A percentile compares a stretch with the other conserved stretches of the same genome.
These are phyloP conservation scores for Sporobolus alterniflorus DNA, from an alignment of 202 grass and related monocot species.

Conservation along the genomic window DNA sequence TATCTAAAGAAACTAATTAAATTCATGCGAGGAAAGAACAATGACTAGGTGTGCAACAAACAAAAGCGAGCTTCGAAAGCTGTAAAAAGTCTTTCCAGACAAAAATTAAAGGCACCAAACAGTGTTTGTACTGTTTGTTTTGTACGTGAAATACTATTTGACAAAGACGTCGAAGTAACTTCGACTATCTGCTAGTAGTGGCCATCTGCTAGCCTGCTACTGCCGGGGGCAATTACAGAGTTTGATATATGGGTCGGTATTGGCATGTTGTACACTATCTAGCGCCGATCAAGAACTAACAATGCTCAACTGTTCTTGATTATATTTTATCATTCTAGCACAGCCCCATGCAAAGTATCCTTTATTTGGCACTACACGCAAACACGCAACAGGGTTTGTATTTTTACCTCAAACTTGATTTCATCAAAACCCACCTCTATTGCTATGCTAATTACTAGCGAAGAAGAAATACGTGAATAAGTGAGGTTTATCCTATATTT, in stretches of 20 bases:
- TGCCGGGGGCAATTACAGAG: neutral
- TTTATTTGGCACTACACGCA: neutral
- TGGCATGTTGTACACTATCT: neutral
- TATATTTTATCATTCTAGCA: neutral
- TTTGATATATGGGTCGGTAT: slow-evolving; percentile 8
- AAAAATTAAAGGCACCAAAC: slow-evolving; percentile 8
- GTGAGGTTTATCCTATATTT: neutral
- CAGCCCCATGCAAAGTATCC: slow-evolving; percentile 1
- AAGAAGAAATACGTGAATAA: neutral
- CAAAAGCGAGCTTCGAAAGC: neutral
- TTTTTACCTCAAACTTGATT: slow-evolving; percentile 2
- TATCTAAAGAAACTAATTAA: no score
- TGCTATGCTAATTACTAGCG: neutral
- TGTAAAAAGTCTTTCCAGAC: slow-evolving; percentile 20
- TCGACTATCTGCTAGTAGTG: neutral
- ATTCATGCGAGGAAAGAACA: neutral
- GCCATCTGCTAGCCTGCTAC: neutral
- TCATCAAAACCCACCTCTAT: neutral
- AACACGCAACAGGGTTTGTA: neutral
- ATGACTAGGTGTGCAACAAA: neutral
- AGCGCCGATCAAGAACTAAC: neutral
- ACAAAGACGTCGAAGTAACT: slow-evolving; percentile 33
- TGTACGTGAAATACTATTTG: neutral
- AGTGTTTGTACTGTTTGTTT: neutral
- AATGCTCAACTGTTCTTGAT: neutral